A percentile compares a stretch with the other conserved stretches of the same genome.
phyloP scores from a whole-genome alignment of 2,329 filamentous ascomycete species.

The Ophiosphaerella herpotricha region DNA sequence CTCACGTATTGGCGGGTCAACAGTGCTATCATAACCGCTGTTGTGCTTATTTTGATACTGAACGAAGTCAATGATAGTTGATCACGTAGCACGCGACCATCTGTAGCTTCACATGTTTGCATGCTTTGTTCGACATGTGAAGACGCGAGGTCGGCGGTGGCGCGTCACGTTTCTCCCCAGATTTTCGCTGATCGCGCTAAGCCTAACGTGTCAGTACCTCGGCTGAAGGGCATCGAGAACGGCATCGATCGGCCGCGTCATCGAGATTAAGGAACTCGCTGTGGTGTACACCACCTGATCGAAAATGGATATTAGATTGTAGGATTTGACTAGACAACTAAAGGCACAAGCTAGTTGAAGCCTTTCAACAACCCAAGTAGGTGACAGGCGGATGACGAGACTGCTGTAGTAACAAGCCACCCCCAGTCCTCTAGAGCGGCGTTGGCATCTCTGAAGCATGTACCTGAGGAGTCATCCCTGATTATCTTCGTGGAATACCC shows the following conservation, averaged over 20 bases:
- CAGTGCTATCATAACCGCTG: neutral
- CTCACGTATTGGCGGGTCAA: slow-evolving; percentile 2
- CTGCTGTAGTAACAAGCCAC: slow-evolving; percentile 2
- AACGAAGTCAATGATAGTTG: neutral
- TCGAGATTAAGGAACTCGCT: neutral
- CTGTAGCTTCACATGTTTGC: slow-evolving; percentile 36
- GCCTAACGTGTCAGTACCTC: slow-evolving; percentile 14
- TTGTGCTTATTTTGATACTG: neutral
- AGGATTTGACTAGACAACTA: too few species aligned
- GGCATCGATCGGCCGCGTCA: slow-evolving; percentile 7
- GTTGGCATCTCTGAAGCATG: slow-evolving; percentile 1
- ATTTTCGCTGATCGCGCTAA: slow-evolving; percentile 8
- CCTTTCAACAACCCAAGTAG: slow-evolving; percentile 36
- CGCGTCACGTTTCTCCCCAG: slow-evolving; percentile 7
- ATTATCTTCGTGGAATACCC: neutral
- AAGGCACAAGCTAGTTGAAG: slow-evolving; percentile 18
- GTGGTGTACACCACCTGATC: too few species aligned
- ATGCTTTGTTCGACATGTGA: slow-evolving; percentile 33
- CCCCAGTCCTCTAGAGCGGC: slow-evolving; percentile 3
- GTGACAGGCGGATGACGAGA: slow-evolving; percentile 23
- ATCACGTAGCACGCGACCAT: slow-evolving; percentile 23
- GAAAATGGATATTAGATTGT: too few species aligned
- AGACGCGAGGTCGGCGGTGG: slow-evolving; percentile 23
- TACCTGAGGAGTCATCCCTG: neutral
- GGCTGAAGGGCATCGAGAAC: slow-evolving; percentile 12